Evolutionary conservation across 192 early-diverging fungal genomes (phyloP).

Genomic region (Linnemannia zychae): DNA sequence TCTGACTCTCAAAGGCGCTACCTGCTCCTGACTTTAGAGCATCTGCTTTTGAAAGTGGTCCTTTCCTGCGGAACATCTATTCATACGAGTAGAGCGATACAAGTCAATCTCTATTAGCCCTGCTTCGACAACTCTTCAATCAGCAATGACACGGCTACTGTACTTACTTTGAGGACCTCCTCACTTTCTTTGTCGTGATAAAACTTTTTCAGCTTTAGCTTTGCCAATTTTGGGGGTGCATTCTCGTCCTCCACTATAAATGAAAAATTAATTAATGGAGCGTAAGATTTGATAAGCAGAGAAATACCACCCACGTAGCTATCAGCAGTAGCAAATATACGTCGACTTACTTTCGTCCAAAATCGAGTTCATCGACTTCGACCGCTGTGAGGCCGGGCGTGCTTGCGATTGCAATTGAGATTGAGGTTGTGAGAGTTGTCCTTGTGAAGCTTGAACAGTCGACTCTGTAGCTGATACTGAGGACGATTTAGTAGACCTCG

Average conservation of each 20-base stretch:
- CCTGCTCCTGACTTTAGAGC: neutral
- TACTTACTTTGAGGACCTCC: slow-evolving; percentile 56
- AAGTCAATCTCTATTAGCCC: too few species aligned
- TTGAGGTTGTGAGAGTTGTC: neutral
- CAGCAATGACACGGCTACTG: slow-evolving; percentile 20
- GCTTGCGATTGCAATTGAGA: too few species aligned
- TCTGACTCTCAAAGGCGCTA: neutral
- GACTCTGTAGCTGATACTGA: neutral
- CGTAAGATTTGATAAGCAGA: too few species aligned
- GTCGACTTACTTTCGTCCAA: slow-evolving; percentile 6
- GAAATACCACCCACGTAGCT: too few species aligned
- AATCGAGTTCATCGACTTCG: slow-evolving; percentile 8
- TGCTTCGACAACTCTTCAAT: too few species aligned
- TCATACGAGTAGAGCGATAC: neutral
- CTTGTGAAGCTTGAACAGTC: neutral
- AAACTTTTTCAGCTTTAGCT: slow-evolving; percentile 41
- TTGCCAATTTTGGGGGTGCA: slow-evolving; percentile 27
- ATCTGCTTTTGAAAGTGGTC: slow-evolving; percentile 39
- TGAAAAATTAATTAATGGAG: too few species aligned
- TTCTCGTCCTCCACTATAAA: slow-evolving; percentile 33
- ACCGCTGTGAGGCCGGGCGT: neutral
- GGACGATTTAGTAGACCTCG: neutral
- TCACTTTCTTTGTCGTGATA: slow-evolving; percentile 52
- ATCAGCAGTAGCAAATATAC: neutral
- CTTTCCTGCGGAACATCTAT: slow-evolving; percentile 37